Evolutionary conservation across 805 yeast species (phyloP), one percentile per base, ranked within the genome.

Genomic region (Kuraishia ogatae): DNA sequence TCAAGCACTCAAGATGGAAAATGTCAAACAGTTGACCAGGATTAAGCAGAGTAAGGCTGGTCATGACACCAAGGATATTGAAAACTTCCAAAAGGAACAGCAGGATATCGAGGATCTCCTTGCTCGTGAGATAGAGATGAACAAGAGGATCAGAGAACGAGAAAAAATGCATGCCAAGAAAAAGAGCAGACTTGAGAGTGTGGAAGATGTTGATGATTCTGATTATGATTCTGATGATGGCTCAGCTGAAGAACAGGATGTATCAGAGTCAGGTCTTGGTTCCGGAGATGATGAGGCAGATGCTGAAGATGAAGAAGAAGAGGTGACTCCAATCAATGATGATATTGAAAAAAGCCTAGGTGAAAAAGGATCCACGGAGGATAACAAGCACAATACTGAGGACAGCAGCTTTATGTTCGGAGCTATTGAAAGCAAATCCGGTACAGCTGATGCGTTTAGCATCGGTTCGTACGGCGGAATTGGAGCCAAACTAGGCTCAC

Each of bases 281-380:
- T 35, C 43, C n/a, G 60, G 51, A 24, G 56, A 47, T n/a, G 58
- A 54, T 2, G 60, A 59, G 21, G 60, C 56, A 21, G 63, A 57
- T 20, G 62, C 53, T 1, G 67, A 61, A 10, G 66, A 59, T 2
- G 62, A 58, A 4, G 66, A 61, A 4, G 64, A 56, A 13, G 59
- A 2, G 56, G 57, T 1, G 54, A 50, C 56, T 54, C 61, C 61
- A 48, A 58, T 54, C 5, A 66, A 60, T 5, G 68, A 55, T 1
- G 68, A 61, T 13, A 58, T 48, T 6, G 65, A 60, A 5, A 66
- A 68, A 8, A 60, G 63, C 5, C 61, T 54, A 1, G 64, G 55
- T 17, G 68, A 66, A 28, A 55, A 55, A 2, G 62, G 59, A 28
- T 60, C 48, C 17, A 59, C 60, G 23, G 46, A 46, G 17, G 50